Conservation (phyloP, 768 basidiomycete species). For the Trichaptum fuscoviolaceum region DNA sequence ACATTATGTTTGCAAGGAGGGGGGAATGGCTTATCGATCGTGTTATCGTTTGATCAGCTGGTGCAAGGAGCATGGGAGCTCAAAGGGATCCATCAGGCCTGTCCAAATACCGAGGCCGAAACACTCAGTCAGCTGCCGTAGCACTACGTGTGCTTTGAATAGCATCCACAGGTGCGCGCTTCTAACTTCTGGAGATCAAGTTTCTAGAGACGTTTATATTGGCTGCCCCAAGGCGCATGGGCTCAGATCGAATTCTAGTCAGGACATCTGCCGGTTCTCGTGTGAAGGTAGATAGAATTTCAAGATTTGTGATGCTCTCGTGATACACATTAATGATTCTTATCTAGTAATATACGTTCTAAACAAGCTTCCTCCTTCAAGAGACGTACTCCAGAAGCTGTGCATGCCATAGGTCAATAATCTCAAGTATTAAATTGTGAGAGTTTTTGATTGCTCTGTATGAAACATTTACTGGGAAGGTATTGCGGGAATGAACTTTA, state of each 20-base stretch:
- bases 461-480: too few species aligned
- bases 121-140: not conserved
- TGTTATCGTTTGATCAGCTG: not conserved
- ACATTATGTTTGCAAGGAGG: not conserved
- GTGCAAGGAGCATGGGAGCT: not conserved
- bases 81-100: not conserved
- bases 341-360: not conserved
- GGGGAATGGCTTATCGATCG: not conserved
- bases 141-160: not conserved
- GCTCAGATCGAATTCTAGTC: not conserved
- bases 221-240: not conserved
- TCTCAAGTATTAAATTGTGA: too few species aligned
- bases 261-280: not conserved
- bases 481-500: too few species aligned
- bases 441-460: too few species aligned
- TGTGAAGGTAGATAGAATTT: constrained; percentile 1
- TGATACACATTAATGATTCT: not conserved
- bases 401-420: too few species aligned
- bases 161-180: not conserved
- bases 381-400: too few species aligned
- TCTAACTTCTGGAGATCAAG: not conserved
- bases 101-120: not conserved
- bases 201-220: not conserved
- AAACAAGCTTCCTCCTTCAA: not conserved
- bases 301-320: not conserved